These are phyloP conservation scores for Tolypocladium endophyticum DNA, from an alignment of 2,329 filamentous ascomycete genomes.

Conservation along the genomic window DNA sequence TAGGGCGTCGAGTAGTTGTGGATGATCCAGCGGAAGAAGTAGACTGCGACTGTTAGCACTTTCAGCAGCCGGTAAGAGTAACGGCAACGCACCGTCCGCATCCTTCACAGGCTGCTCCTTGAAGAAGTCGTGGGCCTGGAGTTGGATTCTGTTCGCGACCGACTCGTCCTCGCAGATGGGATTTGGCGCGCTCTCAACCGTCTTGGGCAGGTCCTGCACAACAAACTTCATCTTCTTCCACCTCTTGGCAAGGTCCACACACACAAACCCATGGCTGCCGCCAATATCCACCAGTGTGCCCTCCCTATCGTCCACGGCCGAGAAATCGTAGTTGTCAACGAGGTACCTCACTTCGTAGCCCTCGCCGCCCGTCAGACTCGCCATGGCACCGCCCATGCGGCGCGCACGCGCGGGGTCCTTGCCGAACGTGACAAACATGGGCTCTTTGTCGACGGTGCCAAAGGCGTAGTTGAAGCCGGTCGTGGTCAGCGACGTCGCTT, in stretches of 20 bases:
- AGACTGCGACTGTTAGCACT: conserved; percentile 26
- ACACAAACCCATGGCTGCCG: conserved; percentile 47
- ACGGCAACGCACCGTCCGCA: conserved; percentile 33
- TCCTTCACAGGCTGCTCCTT: conserved; percentile 39
- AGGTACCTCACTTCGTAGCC: conserved; percentile 45
- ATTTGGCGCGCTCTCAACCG: conserved; percentile 33
- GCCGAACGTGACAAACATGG: conserved; percentile 43
- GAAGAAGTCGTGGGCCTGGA: conserved; percentile 48
- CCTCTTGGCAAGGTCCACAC: conserved; percentile 38
- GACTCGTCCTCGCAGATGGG: conserved; percentile 27
- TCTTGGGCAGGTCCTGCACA: conserved; percentile 43
- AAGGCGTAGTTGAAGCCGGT: conserved; percentile 43
- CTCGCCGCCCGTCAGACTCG: conserved; percentile 41
- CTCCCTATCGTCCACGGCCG: conserved; percentile 27
- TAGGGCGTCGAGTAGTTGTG: conserved; percentile 51
- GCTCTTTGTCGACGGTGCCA: conserved; percentile 36
- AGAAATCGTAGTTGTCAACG: conserved; percentile 43
- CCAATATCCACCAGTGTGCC: conserved; percentile 49
- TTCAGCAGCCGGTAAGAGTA: too few relatives aligned
- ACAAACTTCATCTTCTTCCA: conserved; percentile 42
- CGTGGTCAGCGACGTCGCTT: conserved; percentile 35
- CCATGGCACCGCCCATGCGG: conserved; percentile 45
- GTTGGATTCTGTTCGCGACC: conserved; percentile 26
- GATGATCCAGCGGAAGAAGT: conserved; percentile 49
- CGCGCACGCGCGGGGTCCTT: conserved; percentile 35